phyloP scores from a whole-genome alignment of 495 filamentous ascomycete species.

The Penicillium daleae region DNA sequence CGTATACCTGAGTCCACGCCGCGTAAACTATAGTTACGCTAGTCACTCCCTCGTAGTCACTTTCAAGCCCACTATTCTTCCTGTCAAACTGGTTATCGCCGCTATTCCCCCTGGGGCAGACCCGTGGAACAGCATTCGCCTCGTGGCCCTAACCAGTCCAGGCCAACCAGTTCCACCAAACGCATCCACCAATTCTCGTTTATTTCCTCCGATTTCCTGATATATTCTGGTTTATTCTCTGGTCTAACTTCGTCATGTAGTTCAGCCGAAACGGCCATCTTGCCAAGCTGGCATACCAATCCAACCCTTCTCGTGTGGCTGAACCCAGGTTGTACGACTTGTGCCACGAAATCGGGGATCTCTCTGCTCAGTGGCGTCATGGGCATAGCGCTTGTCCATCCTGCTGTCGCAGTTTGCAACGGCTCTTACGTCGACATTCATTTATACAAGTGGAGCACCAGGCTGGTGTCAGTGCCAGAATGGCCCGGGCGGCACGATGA shows the following conservation, averaged over 20 bases:
- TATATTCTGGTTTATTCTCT: neutral
- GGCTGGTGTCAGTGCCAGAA: slow-evolving; percentile 17
- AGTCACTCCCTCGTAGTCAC: neutral
- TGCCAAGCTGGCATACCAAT: neutral
- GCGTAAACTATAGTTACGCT: neutral
- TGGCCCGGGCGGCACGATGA: slow-evolving; percentile 14
- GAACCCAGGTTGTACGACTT: neutral
- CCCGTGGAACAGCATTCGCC: slow-evolving; percentile 22
- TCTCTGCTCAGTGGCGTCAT: slow-evolving; percentile 4
- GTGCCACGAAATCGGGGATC: neutral
- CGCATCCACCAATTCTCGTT: neutral
- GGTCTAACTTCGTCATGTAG: neutral
- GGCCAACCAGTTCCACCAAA: neutral
- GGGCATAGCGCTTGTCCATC: neutral
- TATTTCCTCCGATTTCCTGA: neutral
- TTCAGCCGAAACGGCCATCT: neutral
- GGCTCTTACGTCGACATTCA: slow-evolving; percentile 7
- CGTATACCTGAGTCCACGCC: neutral
- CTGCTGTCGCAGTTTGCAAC: neutral
- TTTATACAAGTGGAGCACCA: slow-evolving; percentile 8
- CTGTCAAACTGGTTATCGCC: neutral
- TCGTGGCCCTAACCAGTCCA: slow-evolving; percentile 24
- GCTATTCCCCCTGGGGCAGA: neutral
- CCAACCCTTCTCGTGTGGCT: neutral
- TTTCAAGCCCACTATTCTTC: neutral